phyloP scores from a whole-genome alignment of 1,139 yeast species.

The Debaryomycetaceae sp. region DNA sequence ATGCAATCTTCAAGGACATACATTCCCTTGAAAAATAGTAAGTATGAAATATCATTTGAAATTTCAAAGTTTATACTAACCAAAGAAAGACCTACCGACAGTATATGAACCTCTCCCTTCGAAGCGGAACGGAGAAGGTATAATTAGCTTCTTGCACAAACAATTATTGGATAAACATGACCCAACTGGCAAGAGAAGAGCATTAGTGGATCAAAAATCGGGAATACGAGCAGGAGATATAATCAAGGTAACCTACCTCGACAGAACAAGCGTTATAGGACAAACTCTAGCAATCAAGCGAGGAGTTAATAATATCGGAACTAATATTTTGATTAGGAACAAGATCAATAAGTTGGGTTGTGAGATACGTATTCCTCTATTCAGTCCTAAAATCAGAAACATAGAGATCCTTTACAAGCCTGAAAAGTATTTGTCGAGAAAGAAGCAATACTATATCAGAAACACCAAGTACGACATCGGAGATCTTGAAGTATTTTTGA shows the following conservation, averaged over 20 bases:
- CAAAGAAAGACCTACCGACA: slow-evolving; percentile 19
- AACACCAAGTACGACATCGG: slow-evolving; percentile 80
- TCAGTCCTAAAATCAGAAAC: slow-evolving; percentile 70
- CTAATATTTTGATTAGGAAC: slow-evolving; percentile 74
- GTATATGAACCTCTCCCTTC: slow-evolving; percentile 54
- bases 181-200: slow-evolving; percentile 68
- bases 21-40: background rate
- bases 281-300: slow-evolving; percentile 74
- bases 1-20: background rate
- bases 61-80: slow-evolving; percentile 12
- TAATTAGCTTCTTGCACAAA: slow-evolving; percentile 46
- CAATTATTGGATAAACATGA: slow-evolving; percentile 59
- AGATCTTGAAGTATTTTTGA: slow-evolving; percentile 55
- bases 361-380: slow-evolving; percentile 74
- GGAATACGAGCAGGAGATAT: slow-evolving; percentile 81
- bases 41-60: background rate
- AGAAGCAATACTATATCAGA: slow-evolving; percentile 85
- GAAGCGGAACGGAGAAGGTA: slow-evolving; percentile 48
- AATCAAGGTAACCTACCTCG: slow-evolving; percentile 69
- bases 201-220: slow-evolving; percentile 48
- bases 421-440: slow-evolving; percentile 62
- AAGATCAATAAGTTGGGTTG: slow-evolving; percentile 76
- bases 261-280: slow-evolving; percentile 70
- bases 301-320: slow-evolving; percentile 54
- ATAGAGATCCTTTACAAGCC: slow-evolving; percentile 76